Evolutionary conservation across 1,284 basidiomycete species (phyloP), one percentile per base, ranked within the genome.

Genomic region (Irpex rosettiformis): DNA sequence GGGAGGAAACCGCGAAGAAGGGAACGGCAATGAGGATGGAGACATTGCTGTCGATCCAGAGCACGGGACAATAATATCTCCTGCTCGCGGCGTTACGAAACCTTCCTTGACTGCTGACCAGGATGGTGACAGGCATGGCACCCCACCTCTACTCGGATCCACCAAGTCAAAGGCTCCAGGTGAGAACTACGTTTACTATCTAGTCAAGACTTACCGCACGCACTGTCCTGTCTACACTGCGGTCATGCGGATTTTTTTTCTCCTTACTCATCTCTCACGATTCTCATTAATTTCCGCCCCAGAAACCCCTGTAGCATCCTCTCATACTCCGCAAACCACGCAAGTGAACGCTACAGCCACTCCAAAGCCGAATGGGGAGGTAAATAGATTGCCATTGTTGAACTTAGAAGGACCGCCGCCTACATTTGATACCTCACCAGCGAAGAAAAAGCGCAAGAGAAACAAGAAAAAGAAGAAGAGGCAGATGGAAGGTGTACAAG

Each of bases 381-480:
- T 37, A 13, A 13, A 22, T 18, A 24, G 37, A 1, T 42, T 72
- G 2, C 79, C 82, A 11, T 61, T 88, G 21, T 72, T 88, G 27
- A 89, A 89, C 62, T 75, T 89, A 11, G 70, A 69, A 24, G 82
- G 83, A 1, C 79, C 80, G n/a, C 78, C 75, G 16, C 60, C 72
- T 47, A 71, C 68, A 25, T 69, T 70, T 21, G 28, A 62, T 57
- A 59, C 56, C 11, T 63, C 65, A 29, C 69, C 69, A 56, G 66
- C 76, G 43, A 76, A 70, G 63, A 81, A 75, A 69, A 86, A 77
- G 64, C 81, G 82, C 56, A 85, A 76, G 65, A 74, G 80, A 51
- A 83, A 75, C 66, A 81, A 78, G 65, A 81, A 78, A 64, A 85
- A 81, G 73, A 87, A 80, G 66, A 77, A 78, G 25, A 40, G 22